A percentile compares a stretch with the other conserved stretches of the same genome.
Evolutionary conservation across 768 basidiomycete genomes (phyloP).

Genomic region (Mycena kentingensis): DNA sequence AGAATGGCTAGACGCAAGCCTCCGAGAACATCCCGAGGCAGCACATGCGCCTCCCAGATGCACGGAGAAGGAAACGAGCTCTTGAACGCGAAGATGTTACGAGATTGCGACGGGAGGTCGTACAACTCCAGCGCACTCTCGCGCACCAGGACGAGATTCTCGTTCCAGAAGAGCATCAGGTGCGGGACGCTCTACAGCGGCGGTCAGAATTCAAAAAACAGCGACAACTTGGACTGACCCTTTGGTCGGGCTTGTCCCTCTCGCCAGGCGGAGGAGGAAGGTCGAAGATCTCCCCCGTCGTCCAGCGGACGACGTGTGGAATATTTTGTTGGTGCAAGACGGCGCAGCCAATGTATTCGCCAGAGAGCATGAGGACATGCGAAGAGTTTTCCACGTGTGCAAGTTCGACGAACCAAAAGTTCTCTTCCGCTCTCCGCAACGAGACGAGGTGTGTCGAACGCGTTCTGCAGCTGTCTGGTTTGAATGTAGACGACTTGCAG

Average conservation of each 20-base stretch:
- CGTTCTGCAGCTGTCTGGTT: background rate
- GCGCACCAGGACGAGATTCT: background rate
- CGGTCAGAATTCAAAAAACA: background rate
- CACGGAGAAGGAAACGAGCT: background rate
- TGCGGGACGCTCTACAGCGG: conserved; percentile 6
- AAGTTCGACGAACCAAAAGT: conserved; percentile 4
- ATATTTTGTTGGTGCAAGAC: background rate
- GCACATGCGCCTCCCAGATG: conserved; percentile 6
- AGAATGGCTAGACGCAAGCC: background rate
- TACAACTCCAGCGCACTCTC: conserved; percentile 1
- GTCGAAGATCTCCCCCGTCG: background rate
- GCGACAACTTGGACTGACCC: background rate
- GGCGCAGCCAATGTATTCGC: conserved; percentile 5
- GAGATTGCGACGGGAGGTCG: background rate
- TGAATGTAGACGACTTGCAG: background rate
- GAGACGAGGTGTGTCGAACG: conserved; percentile 2
- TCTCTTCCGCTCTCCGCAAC: background rate
- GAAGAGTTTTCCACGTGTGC: conserved; percentile 2
- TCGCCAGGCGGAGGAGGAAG: conserved; percentile 2
- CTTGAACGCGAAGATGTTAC: background rate
- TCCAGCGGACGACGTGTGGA: conserved; percentile 11
- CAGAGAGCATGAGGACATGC: conserved; percentile 13
- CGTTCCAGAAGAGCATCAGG: conserved; percentile 1
- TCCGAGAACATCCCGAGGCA: background rate
- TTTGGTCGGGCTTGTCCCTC: conserved; percentile 1